Percentiles rank a stretch among this genome's conserved stretches.
Evolutionary conservation across 345 rosid species (phyloP).

Genomic region (Reutealis trisperma): DNA sequence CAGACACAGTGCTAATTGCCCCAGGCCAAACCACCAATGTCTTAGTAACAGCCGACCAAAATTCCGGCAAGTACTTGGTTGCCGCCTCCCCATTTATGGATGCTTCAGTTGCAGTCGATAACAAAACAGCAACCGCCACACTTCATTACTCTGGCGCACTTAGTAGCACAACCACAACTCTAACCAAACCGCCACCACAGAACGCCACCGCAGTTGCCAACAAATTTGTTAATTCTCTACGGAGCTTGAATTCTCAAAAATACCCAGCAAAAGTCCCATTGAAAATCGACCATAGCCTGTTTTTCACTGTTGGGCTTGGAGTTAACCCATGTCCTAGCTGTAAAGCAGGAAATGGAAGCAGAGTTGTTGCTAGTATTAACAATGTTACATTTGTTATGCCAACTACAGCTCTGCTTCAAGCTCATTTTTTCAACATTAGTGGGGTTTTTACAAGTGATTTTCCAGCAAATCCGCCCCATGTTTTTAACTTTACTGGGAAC

Average conservation of each 20-base stretch:
- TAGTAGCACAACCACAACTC: slow-evolving; percentile 25
- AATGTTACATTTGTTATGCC: slow-evolving; percentile 74
- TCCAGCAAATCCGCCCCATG: slow-evolving; percentile 38
- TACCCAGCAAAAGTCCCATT: slow-evolving; percentile 66
- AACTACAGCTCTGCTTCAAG: slow-evolving; percentile 52
- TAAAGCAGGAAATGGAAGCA: slow-evolving; percentile 51
- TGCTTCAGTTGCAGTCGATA: slow-evolving; percentile 50
- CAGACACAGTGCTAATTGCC: slow-evolving; percentile 48
- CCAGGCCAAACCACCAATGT: slow-evolving; percentile 79
- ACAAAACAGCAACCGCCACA: slow-evolving; percentile 55
- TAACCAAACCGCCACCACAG: slow-evolving; percentile 47
- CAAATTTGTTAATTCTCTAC: slow-evolving; percentile 46
- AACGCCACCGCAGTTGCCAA: slow-evolving; percentile 64
- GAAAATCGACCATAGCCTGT: slow-evolving; percentile 50
- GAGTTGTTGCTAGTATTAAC: slow-evolving; percentile 56
- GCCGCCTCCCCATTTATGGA: slow-evolving; percentile 65
- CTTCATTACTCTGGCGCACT: slow-evolving; percentile 52
- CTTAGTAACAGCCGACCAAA: slow-evolving; percentile 48
- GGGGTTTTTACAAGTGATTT: slow-evolving; percentile 45
- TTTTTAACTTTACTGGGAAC: slow-evolving; percentile 32
- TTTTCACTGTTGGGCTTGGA: slow-evolving; percentile 52
- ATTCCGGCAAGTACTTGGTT: slow-evolving; percentile 59
- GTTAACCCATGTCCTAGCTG: slow-evolving; percentile 64
- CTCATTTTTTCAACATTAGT: slow-evolving; percentile 51
- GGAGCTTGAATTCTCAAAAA: slow-evolving; percentile 56